These are phyloP conservation scores for Amphichorda felina DNA, from an alignment of 2,329 filamentous ascomycete species.

Conservation along the genomic window DNA sequence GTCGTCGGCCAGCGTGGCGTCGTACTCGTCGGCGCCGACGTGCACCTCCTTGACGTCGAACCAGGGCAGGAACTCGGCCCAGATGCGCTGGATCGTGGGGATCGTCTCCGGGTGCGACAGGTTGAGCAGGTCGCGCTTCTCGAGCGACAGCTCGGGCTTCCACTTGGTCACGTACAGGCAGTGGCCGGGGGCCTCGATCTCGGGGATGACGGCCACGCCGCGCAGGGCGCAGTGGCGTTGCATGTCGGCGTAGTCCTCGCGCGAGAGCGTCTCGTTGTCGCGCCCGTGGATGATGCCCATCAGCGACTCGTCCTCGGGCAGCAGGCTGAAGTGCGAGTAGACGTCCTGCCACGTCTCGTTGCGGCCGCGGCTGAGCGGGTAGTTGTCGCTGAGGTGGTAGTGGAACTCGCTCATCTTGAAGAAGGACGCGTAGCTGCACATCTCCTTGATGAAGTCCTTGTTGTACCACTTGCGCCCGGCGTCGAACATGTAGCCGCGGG, in stretches of 20 bases:
- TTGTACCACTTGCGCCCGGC: constrained; percentile 13
- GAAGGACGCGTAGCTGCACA: constrained; percentile 30
- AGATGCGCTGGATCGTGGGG: constrained; percentile 37
- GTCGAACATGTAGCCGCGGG: constrained; percentile 26
- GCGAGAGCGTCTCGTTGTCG: constrained; percentile 12
- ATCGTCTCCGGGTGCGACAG: constrained; percentile 34
- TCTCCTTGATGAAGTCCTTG: constrained; percentile 25
- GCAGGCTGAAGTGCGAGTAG: constrained; percentile 30
- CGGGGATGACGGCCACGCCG: constrained; percentile 40
- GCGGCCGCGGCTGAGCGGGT: constrained; percentile 30
- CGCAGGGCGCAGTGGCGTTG: constrained; percentile 35
- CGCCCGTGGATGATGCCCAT: constrained; percentile 10
- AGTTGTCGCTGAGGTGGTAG: constrained; percentile 36
- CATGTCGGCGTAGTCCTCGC: constrained; percentile 30
- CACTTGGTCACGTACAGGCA: constrained; percentile 40
- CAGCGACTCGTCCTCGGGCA: constrained; percentile 13
- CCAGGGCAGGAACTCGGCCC: constrained; percentile 40
- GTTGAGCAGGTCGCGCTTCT: constrained; percentile 30
- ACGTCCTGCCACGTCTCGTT: constrained; percentile 32
- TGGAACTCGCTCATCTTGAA: constrained; percentile 38
- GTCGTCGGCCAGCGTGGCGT: constrained; percentile 27
- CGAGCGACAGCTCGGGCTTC: constrained; percentile 38
- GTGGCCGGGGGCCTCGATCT: constrained; percentile 43
- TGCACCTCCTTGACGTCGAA: constrained; percentile 42
- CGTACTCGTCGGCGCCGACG: constrained; percentile 43